phyloP scores from a whole-genome alignment of 352 stramenopile genomes.

The Globisporangium abappressorium region DNA sequence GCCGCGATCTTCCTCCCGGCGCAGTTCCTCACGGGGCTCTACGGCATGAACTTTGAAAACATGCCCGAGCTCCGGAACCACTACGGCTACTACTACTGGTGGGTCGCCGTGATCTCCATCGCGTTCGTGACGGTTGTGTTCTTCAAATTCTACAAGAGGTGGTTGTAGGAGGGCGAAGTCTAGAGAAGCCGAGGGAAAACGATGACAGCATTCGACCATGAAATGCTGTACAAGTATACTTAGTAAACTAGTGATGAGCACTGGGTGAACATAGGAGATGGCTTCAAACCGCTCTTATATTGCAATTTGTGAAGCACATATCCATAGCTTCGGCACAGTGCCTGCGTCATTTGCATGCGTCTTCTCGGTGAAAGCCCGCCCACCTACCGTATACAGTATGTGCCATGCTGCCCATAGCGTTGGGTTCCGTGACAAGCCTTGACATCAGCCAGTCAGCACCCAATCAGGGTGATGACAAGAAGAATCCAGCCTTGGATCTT shows the following conservation, averaged over 20 bases:
- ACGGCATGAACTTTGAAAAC: conserved; percentile 88
- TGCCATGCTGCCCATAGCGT: too few relatives aligned
- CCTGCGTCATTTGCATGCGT: too few relatives aligned
- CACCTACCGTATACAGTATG: too few relatives aligned
- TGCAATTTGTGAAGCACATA: not conserved
- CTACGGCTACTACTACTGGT: conserved; percentile 83
- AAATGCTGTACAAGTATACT: not conserved
- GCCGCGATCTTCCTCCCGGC: conserved; percentile 80
- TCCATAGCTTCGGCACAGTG: too few relatives aligned
- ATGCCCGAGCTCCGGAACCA: conserved; percentile 82
- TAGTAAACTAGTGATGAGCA: not conserved
- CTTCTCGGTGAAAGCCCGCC: too few relatives aligned
- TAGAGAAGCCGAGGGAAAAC: not conserved
- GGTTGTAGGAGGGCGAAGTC: conserved; percentile 33
- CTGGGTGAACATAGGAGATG: not conserved
- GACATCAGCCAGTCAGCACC: not conserved
- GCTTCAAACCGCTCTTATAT: not conserved
- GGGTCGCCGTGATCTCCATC: conserved; percentile 53
- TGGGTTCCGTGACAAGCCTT: too few relatives aligned
- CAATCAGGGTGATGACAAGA: not conserved
- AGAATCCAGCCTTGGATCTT: not conserved
- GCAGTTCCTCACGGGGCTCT: conserved; percentile 86
- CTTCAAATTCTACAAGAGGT: conserved; percentile 79
- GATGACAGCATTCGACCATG: not conserved
- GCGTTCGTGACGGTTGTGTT: conserved; percentile 39